Percentiles rank a stretch among this genome's conserved stretches.
These are phyloP conservation scores for Penicillium maclennaniae DNA, from an alignment of 495 filamentous ascomycete species.

Conservation along the genomic window DNA sequence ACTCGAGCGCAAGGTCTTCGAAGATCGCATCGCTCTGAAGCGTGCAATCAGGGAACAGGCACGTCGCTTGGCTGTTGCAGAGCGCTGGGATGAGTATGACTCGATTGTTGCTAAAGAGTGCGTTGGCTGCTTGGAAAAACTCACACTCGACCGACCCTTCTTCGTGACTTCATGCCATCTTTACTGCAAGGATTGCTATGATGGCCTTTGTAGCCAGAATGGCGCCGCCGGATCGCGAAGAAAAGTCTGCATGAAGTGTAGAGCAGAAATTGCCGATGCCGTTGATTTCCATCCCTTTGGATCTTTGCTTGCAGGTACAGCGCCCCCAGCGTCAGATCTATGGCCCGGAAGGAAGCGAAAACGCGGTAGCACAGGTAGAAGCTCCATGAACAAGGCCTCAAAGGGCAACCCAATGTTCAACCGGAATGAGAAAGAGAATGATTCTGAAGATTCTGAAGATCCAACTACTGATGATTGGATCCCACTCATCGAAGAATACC, in stretches of 20 bases:
- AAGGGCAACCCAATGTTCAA: not conserved
- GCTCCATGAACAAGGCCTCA: not conserved
- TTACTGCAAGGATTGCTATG: conserved; percentile 46
- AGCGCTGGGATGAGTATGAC: not conserved
- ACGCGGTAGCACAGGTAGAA: not conserved
- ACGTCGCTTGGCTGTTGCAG: not conserved
- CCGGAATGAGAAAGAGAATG: not conserved
- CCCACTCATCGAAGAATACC: conserved; percentile 5
- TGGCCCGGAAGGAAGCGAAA: not conserved
- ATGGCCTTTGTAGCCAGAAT: conserved; percentile 18
- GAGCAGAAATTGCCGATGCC: conserved; percentile 8
- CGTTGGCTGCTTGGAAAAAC: not conserved
- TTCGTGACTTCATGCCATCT: conserved; percentile 28
- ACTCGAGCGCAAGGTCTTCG: not conserved
- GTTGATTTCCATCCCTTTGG: not conserved
- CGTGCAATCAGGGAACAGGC: not conserved
- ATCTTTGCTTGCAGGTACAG: not conserved
- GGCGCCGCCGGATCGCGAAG: conserved; percentile 5
- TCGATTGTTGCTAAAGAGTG: not conserved
- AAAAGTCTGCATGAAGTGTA: conserved; percentile 23
- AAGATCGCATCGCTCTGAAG: not conserved
- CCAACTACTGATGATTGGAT: conserved; percentile 29
- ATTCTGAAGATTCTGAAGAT: not conserved
- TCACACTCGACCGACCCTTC: not conserved
- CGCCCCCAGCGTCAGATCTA: not conserved